Conservation (phyloP, 768 basidiomycete genomes). For the Lactarius tabidus region DNA sequence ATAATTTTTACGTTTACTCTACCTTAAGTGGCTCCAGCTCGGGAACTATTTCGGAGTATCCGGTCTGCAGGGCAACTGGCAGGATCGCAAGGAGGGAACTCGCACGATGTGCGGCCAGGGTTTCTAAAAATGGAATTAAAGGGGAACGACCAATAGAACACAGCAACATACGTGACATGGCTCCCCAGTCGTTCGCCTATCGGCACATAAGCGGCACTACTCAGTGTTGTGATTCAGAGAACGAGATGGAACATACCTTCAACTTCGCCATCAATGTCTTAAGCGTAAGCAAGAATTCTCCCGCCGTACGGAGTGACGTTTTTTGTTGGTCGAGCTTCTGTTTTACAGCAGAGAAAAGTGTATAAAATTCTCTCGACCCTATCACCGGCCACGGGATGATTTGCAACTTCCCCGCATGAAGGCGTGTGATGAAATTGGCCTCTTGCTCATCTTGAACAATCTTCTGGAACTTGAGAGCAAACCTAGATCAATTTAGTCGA, state of each 20-base stretch:
- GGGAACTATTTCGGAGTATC: constrained; percentile 42
- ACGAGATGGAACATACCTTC: not conserved
- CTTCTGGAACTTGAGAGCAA: constrained; percentile 51
- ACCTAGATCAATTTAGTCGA: constrained; percentile 35
- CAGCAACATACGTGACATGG: constrained; percentile 50
- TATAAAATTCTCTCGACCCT: too few species aligned
- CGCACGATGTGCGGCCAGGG: constrained; percentile 45
- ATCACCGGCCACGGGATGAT: constrained; percentile 39
- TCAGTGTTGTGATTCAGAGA: not conserved
- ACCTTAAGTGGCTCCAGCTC: constrained; percentile 50
- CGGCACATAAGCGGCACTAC: not conserved
- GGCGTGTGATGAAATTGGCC: constrained; percentile 41
- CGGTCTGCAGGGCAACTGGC: constrained; percentile 44
- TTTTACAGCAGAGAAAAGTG: too few species aligned
- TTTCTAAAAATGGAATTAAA: constrained; percentile 35
- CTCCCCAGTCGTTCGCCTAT: constrained; percentile 61
- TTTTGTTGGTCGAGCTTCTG: constrained; percentile 38
- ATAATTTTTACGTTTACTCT: not conserved
- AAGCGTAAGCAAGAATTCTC: constrained; percentile 30
- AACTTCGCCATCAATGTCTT: not conserved
- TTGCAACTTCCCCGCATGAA: constrained; percentile 50
- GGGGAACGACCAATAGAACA: not conserved
- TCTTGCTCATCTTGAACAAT: constrained; percentile 61
- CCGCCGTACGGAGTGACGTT: constrained; percentile 31
- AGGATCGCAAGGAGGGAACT: constrained; percentile 38